phyloP scores from a whole-genome alignment of 805 yeast genomes.

The Saturnispora sanitii region DNA sequence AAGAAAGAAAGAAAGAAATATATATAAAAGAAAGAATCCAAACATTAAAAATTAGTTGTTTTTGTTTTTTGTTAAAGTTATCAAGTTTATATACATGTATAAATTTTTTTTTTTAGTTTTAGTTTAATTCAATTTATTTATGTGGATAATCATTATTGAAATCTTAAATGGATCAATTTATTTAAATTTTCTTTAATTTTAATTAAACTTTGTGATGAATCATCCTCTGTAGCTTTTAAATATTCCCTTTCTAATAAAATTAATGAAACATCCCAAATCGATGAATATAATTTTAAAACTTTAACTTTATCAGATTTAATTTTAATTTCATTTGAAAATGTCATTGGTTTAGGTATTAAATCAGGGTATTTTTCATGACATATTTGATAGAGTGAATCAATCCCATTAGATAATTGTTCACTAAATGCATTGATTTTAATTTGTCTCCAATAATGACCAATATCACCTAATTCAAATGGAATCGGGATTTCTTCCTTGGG shows the following conservation, averaged over 20 bases:
- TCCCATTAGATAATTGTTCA: neutral
- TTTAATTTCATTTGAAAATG: neutral
- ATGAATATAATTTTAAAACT: constrained; percentile 7
- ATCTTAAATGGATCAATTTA: constrained; percentile 6
- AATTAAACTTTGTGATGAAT: neutral
- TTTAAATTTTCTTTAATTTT: constrained; percentile 7
- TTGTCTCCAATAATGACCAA: constrained; percentile 31
- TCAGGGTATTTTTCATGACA: constrained; percentile 14
- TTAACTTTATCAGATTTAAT: constrained; percentile 19
- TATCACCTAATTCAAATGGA: constrained; percentile 30
- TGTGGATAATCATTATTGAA: neutral
- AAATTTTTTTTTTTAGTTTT: too few relatives aligned
- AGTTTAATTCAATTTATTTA: too few relatives aligned
- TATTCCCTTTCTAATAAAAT: constrained; percentile 3
- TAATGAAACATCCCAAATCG: constrained; percentile 14
- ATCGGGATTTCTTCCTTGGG: neutral
- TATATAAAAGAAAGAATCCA: too few relatives aligned
- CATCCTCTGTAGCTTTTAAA: neutral
- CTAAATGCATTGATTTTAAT: constrained; percentile 24
- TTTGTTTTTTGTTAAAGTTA: neutral
- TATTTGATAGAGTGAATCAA: constrained; percentile 1
- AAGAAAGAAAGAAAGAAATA: too few relatives aligned
- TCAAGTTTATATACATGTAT: too few relatives aligned
- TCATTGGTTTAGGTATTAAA: constrained; percentile 9
- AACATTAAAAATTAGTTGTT: too few relatives aligned